Percentiles rank a stretch among this genome's conserved stretches.
phyloP scores from a whole-genome alignment of 495 filamentous ascomycete genomes.

The Hypomontagnella monticulosa region DNA sequence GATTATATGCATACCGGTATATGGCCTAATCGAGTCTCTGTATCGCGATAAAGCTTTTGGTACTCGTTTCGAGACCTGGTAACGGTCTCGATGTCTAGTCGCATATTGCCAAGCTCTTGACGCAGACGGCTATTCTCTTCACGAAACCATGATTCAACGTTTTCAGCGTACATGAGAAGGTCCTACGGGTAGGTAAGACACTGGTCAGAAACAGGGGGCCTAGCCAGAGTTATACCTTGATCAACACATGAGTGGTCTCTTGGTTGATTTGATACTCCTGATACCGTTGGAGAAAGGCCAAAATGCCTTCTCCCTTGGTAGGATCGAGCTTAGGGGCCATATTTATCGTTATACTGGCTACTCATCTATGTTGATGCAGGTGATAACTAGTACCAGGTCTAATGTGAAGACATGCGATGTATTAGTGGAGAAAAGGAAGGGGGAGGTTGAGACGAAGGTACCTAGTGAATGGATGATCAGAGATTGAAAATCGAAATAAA shows the following conservation, averaged over 20 bases:
- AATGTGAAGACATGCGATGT: too few relatives aligned
- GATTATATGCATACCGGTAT: constrained; percentile 43
- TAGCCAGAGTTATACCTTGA: constrained; percentile 43
- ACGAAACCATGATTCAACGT: constrained; percentile 46
- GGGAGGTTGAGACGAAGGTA: too few relatives aligned
- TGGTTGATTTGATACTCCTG: constrained; percentile 47
- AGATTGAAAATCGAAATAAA: too few relatives aligned
- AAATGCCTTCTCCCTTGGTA: constrained; percentile 20
- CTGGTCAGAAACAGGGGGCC: constrained; percentile 1
- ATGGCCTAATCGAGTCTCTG: constrained; percentile 37
- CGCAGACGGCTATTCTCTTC: constrained; percentile 50
- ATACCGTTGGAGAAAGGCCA: constrained; percentile 57
- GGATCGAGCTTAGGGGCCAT: neutral
- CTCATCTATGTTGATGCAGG: neutral
- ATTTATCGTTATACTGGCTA: neutral
- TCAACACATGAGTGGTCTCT: constrained; percentile 50
- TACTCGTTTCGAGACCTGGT: constrained; percentile 50
- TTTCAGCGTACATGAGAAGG: constrained; percentile 52
- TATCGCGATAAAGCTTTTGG: too few relatives aligned
- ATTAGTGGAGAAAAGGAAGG: too few relatives aligned
- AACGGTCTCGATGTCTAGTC: constrained; percentile 56
- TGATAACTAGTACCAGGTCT: too few relatives aligned
- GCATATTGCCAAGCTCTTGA: constrained; percentile 47
- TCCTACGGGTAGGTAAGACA: constrained; percentile 48
- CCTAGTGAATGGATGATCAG: too few relatives aligned